Evolutionary conservation across 164 flowering plant species (phyloP), one percentile per base, ranked within the genome.

Genomic region (Stephania yunnanensis): DNA sequence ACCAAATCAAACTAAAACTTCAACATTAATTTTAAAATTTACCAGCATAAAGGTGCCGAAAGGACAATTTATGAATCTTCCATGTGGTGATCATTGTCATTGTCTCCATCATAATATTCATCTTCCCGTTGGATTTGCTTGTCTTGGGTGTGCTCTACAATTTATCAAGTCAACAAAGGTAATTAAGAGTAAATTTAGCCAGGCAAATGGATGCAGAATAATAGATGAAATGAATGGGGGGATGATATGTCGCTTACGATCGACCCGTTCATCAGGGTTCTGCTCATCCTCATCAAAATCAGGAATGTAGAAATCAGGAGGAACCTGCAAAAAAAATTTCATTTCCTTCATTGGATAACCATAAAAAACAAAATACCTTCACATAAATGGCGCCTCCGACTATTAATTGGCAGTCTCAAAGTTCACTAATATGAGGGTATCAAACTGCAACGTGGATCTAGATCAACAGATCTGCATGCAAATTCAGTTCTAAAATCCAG

Each of bases 291-390:
- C 98, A 76, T 95, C 94, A 80, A 89, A 87, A 76, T 93, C 99
- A 36, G 98, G 99, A 78, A 93, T 85, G 74, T 92, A 95, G 65
- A 95, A 92, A 76, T 95, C 99, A 29, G 97, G 98, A 20, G 98
- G 99, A 77, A 95, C 97, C 99, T 95, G 86, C 83, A 78, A 74
- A 44, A 64, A 3, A 5, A 50, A 30, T 31, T 45, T 31, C 11
- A 61, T 9, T 5, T 36, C 4, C 42, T 36, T 36, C 42, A 36
- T 36, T 36, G 42, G 42, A 36, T 4, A 36, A 36, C 4, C 42
- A 36, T 25, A 25, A 25, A 36, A 4, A 4, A 36, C 42, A 36
- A 36, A 36, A 36, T 1, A 36, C 3, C 3, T 36, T 36, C 0
- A 36, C 42, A 36, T 2, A 36, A 2, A 36, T 1, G 42, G 42